Conservation (phyloP, 495 filamentous ascomycete species). For the Annulohypoxylon maeteangense region DNA sequence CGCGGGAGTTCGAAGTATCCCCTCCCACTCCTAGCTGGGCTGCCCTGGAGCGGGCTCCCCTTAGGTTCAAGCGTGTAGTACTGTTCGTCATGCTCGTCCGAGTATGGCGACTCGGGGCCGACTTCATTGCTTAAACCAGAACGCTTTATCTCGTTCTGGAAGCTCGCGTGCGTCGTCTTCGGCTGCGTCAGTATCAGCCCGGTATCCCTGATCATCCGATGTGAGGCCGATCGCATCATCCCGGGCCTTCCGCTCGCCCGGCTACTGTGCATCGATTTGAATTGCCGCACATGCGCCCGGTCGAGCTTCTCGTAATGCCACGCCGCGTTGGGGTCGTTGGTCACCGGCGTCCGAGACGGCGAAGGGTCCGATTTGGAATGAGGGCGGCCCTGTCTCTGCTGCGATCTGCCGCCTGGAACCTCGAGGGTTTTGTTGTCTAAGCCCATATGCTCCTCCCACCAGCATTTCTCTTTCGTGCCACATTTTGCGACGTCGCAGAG, state of each 20-base stretch:
- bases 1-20: conserved; percentile 21
- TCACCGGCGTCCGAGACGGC: conserved; percentile 1
- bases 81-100: conserved; percentile 12
- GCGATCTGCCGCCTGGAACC: background rate
- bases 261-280: conserved; percentile 32
- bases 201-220: conserved; percentile 21
- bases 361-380: conserved; percentile 41
- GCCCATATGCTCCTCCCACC: conserved; percentile 40
- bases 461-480: conserved; percentile 37
- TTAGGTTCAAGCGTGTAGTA: conserved; percentile 32
- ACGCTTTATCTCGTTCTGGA: conserved; percentile 5
- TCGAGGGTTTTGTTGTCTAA: background rate
- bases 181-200: conserved; percentile 33
- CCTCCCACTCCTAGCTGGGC: background rate
- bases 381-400: conserved; percentile 11
- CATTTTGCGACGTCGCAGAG: conserved; percentile 40
- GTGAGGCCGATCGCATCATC: conserved; percentile 63
- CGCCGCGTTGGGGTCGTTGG: conserved; percentile 21
- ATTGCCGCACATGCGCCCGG: conserved; percentile 14
- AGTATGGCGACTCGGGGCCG: conserved; percentile 2
- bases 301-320: conserved; percentile 40
- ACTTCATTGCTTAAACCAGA: conserved; percentile 22
- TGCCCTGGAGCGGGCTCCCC: conserved; percentile 7
- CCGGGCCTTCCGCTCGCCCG: conserved; percentile 64
- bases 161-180: conserved; percentile 26